Percentiles rank a stretch among this genome's conserved stretches.
Conservation (phyloP, 768 basidiomycete species). For the Mycena indigotica region DNA sequence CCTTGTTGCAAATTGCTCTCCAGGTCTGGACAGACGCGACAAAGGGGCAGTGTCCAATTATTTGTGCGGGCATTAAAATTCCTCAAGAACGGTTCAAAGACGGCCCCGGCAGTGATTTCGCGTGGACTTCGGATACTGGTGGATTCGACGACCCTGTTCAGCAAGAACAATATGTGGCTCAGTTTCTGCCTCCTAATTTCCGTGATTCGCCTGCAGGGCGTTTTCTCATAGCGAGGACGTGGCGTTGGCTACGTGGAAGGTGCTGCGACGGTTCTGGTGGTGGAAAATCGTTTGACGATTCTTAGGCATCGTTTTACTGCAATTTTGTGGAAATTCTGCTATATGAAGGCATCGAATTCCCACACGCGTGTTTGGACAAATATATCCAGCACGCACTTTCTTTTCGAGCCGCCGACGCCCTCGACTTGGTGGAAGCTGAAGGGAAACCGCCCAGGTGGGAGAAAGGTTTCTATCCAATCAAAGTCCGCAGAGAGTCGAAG, state of each 20-base stretch:
- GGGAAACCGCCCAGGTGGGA: not conserved
- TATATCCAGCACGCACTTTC: not conserved
- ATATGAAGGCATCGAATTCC: not conserved
- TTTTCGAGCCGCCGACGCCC: not conserved
- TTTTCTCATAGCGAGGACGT: conserved; percentile 8
- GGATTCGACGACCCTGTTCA: conserved; percentile 1
- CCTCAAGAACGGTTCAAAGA: not conserved
- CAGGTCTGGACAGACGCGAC: not conserved
- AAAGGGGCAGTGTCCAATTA: not conserved
- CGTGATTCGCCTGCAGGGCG: not conserved
- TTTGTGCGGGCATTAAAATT: not conserved
- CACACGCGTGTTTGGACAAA: not conserved
- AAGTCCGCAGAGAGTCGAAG: not conserved
- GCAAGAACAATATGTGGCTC: conserved; percentile 2
- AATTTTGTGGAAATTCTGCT: not conserved
- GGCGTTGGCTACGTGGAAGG: conserved; percentile 19
- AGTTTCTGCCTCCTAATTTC: conserved; percentile 6
- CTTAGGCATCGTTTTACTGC: conserved; percentile 9
- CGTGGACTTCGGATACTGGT: conserved; percentile 11
- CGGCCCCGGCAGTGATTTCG: conserved; percentile 1
- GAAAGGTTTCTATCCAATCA: not conserved
- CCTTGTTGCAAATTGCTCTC: not conserved
- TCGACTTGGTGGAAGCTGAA: not conserved
- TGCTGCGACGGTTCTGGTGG: not conserved
- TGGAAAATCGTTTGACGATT: not conserved